A percentile compares a stretch with the other conserved stretches of the same genome.
Conservation (phyloP, 1,284 basidiomycete genomes). For the Hymenochaete sp. region DNA sequence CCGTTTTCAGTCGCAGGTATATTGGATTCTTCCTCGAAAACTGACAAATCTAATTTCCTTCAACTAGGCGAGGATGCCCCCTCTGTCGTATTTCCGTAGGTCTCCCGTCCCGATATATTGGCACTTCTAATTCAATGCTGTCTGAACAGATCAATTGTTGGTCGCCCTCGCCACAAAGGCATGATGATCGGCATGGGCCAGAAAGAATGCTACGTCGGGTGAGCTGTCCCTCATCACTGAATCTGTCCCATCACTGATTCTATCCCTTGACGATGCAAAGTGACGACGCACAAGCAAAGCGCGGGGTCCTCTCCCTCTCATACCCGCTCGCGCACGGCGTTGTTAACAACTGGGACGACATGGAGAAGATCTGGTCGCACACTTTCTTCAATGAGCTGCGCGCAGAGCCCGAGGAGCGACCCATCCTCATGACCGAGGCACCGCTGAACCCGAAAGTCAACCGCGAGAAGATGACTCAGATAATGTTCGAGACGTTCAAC, state of each 20-base stretch:
- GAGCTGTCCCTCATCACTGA: too few species aligned
- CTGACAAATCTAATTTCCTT: neutral
- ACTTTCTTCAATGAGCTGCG: conserved; percentile 86
- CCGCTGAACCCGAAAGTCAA: conserved; percentile 91
- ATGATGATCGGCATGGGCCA: conserved; percentile 89
- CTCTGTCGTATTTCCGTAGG: conserved; percentile 65
- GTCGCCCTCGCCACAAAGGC: conserved; percentile 87
- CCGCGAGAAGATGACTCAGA: conserved; percentile 95
- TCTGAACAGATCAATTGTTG: conserved; percentile 76
- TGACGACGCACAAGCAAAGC: conserved; percentile 93
- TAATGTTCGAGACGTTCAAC: conserved; percentile 98
- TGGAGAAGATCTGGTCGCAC: conserved; percentile 96
- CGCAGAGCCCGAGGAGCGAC: conserved; percentile 84
- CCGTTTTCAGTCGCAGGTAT: conserved; percentile 28
- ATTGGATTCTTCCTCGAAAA: neutral
- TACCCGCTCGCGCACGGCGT: conserved; percentile 81
- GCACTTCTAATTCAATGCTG: neutral
- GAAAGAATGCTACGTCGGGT: conserved; percentile 87
- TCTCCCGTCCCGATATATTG: conserved; percentile 14
- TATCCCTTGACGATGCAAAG: conserved; percentile 28
- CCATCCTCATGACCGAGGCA: conserved; percentile 88
- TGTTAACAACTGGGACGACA: conserved; percentile 96
- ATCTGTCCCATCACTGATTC: conserved; percentile 19
- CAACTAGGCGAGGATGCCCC: conserved; percentile 64
- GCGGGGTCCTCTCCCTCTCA: conserved; percentile 90